Conservation (phyloP, 1,284 basidiomycete species). For the Ustilago hordei region DNA sequence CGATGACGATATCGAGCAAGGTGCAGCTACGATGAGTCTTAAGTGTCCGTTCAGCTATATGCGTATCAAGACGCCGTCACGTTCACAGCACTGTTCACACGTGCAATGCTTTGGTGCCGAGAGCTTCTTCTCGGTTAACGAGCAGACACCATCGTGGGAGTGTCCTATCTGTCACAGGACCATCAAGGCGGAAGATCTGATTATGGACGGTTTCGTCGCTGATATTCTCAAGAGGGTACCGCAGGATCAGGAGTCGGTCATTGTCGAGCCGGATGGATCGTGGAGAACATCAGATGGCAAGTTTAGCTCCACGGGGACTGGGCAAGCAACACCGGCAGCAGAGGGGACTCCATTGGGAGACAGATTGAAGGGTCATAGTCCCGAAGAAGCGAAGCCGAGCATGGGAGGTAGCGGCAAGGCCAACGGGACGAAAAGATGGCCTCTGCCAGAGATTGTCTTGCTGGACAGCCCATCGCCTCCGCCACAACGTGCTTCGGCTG, state of each 20-base stretch:
- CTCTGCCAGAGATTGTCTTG: conserved; percentile 31
- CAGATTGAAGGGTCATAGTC: not conserved
- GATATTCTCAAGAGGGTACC: conserved; percentile 82
- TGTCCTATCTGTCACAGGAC: conserved; percentile 93
- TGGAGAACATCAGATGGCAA: conserved; percentile 94
- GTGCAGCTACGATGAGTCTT: conserved; percentile 62
- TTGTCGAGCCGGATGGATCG: conserved; percentile 91
- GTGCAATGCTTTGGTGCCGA: conserved; percentile 95
- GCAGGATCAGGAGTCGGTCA: conserved; percentile 86
- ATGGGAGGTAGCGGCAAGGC: not conserved
- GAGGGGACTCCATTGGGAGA: conserved; percentile 21
- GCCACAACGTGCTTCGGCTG: not conserved
- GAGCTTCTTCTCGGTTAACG: conserved; percentile 94
- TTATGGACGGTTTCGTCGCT: conserved; percentile 86
- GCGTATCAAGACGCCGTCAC: conserved; percentile 85
- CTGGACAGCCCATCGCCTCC: conserved; percentile 46
- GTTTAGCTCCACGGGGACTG: conserved; percentile 70
- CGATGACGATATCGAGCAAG: conserved; percentile 66
- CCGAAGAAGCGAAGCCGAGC: conserved; percentile 31
- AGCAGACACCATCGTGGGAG: conserved; percentile 93
- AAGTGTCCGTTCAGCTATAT: conserved; percentile 80
- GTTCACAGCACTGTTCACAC: conserved; percentile 87
- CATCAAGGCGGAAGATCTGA: conserved; percentile 82
- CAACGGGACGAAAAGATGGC: conserved; percentile 17
- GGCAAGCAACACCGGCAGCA: conserved; percentile 21